phyloP scores from a whole-genome alignment of 164 flowering plant species.

The Vitis cinerea region DNA sequence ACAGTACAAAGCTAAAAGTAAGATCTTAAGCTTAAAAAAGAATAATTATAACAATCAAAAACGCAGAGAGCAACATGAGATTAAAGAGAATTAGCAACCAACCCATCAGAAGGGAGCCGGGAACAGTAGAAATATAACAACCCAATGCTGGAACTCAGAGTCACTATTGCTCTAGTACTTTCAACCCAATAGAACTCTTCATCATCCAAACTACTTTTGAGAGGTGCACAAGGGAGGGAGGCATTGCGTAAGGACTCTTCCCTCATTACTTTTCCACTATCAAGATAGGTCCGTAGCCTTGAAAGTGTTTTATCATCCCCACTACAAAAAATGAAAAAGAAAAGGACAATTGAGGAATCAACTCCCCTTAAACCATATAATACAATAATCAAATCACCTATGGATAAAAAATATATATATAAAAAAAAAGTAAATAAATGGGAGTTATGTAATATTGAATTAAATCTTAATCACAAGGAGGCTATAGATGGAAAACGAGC shows the following conservation, averaged over 20 bases:
- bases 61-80: neutral
- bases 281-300: slow-evolving; percentile 48
- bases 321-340: slow-evolving; percentile 26
- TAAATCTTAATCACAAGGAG: too few species aligned
- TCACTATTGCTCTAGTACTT: slow-evolving; percentile 73
- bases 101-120: slow-evolving; percentile 86
- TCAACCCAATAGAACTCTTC: slow-evolving; percentile 55
- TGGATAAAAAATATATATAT: too few species aligned
- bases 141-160: slow-evolving; percentile 54
- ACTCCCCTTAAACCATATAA: too few species aligned
- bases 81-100: slow-evolving; percentile 18
- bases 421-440: too few species aligned
- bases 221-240: slow-evolving; percentile 54
- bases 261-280: slow-evolving; percentile 72
- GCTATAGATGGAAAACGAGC: too few species aligned
- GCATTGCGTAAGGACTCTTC: slow-evolving; percentile 58
- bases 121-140: slow-evolving; percentile 78
- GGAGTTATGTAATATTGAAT: too few species aligned
- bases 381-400: too few species aligned
- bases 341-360: neutral
- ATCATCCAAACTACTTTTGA: slow-evolving; percentile 30
- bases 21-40: neutral
- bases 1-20: neutral
- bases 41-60: neutral
- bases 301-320: slow-evolving; percentile 45